phyloP scores from a whole-genome alignment of 2,329 filamentous ascomycete genomes.

The Trichoderma hamatum region DNA sequence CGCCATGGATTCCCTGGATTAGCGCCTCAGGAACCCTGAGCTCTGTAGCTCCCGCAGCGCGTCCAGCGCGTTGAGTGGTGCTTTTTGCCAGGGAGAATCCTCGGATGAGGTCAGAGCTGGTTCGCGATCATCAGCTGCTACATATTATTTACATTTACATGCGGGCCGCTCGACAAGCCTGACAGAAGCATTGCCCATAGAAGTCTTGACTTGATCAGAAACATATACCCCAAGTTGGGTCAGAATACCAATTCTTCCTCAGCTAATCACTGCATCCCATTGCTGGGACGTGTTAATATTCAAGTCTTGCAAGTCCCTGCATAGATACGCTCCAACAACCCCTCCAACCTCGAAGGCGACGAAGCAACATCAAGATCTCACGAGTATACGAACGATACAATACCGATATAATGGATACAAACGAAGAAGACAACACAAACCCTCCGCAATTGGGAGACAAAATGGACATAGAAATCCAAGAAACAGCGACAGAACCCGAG shows the following conservation, averaged over 20 bases:
- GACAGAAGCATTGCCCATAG: neutral
- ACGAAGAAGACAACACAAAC: neutral
- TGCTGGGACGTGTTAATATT: neutral
- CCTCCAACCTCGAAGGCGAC: neutral
- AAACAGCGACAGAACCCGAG: conserved; percentile 17
- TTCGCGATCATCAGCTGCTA: neutral
- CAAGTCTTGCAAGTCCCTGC: neutral
- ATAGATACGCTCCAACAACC: neutral
- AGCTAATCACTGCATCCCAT: neutral
- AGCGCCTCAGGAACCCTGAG: conserved; percentile 10
- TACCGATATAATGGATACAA: neutral
- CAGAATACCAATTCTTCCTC: too few species aligned
- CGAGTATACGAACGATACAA: neutral
- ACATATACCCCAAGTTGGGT: neutral
- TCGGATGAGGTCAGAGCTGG: neutral
- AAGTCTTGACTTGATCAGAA: too few species aligned
- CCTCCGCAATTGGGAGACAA: conserved; percentile 11
- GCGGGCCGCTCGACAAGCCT: too few species aligned
- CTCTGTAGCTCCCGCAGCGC: conserved; percentile 22
- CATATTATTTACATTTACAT: neutral
- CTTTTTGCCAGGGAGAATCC: conserved; percentile 16
- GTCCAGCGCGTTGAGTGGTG: conserved; percentile 28
- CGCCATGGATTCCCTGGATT: neutral
- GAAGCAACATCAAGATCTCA: neutral
- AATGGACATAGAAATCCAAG: conserved; percentile 6